These are phyloP conservation scores for Triadica sebifera DNA, from an alignment of 345 rosid species.

Conservation along the genomic window DNA sequence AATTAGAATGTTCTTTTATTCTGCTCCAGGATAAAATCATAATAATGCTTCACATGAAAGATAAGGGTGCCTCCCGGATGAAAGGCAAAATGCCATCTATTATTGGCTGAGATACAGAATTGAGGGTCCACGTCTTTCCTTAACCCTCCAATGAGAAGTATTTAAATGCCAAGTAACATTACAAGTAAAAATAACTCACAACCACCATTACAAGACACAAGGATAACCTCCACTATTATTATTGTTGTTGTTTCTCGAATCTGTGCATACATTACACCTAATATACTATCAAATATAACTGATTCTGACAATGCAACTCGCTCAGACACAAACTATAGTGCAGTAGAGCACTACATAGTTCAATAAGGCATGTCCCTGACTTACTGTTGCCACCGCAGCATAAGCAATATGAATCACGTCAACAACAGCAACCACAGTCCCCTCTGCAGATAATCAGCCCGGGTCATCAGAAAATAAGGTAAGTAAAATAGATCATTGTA, in stretches of 20 bases:
- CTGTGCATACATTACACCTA: neutral
- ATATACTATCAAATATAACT: neutral
- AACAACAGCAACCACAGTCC: slow-evolving; percentile 72
- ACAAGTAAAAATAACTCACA: neutral
- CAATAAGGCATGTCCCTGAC: slow-evolving; percentile 24
- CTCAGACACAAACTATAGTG: neutral
- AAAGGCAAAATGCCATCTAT: neutral
- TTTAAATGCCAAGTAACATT: neutral
- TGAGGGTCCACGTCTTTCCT: neutral
- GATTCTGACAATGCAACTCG: slow-evolving; percentile 12
- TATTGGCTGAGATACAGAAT: neutral
- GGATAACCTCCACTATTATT: neutral
- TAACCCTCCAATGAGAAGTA: neutral
- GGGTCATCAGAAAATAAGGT: slow-evolving; percentile 14
- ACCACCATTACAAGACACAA: neutral
- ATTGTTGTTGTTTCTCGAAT: neutral
- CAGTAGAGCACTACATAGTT: slow-evolving; percentile 1
- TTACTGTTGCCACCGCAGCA: slow-evolving; percentile 95
- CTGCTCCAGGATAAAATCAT: neutral
- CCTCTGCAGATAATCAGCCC: slow-evolving; percentile 54
- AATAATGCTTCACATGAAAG: neutral
- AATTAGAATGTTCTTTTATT: neutral
- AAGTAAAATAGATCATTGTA: slow-evolving; percentile 8
- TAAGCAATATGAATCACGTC: slow-evolving; percentile 89
- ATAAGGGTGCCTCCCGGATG: neutral